Conservation (phyloP, 192 early-diverging fungal species). For the Coemansia sp. region DNA sequence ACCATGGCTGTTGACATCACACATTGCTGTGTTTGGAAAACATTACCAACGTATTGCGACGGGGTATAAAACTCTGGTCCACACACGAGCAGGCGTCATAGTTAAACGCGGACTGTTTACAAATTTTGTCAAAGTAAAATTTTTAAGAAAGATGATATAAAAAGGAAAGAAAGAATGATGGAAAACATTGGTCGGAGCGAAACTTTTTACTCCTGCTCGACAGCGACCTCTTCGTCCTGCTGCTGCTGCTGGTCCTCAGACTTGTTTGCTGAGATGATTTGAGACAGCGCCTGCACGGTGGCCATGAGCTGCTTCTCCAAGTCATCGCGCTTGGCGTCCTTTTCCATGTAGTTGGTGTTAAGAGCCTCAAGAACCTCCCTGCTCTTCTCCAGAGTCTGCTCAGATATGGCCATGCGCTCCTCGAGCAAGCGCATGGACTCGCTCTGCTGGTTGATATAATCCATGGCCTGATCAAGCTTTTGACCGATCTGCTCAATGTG, state of each 20-base stretch:
- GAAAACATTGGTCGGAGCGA: no score
- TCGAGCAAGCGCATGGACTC: constrained; percentile 40
- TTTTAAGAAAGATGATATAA: no score
- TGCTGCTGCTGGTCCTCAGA: constrained; percentile 24
- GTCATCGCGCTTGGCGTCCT: constrained; percentile 52
- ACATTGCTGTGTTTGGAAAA: no score
- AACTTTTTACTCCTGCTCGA: no score
- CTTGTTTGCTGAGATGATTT: constrained; percentile 49
- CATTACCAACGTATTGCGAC: no score
- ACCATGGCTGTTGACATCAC: no score
- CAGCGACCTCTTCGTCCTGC: constrained; percentile 5
- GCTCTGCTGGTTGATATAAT: constrained; percentile 47
- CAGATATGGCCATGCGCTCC: constrained; percentile 43
- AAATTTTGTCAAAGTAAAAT: no score
- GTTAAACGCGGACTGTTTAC: no score
- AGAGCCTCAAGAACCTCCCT: constrained; percentile 38
- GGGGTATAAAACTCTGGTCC: no score
- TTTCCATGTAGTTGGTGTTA: constrained; percentile 40
- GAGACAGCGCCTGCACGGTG: constrained; percentile 49
- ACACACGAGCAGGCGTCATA: no score
- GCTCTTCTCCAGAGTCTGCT: constrained; percentile 48
- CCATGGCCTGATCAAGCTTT: constrained; percentile 45
- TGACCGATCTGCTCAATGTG: constrained; percentile 45
- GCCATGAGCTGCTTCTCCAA: constrained; percentile 52
- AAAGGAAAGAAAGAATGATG: no score